Percentiles rank a stretch among this genome's conserved stretches.
phyloP scores from a whole-genome alignment of 306 rosid genomes.

The Senna siamea region DNA sequence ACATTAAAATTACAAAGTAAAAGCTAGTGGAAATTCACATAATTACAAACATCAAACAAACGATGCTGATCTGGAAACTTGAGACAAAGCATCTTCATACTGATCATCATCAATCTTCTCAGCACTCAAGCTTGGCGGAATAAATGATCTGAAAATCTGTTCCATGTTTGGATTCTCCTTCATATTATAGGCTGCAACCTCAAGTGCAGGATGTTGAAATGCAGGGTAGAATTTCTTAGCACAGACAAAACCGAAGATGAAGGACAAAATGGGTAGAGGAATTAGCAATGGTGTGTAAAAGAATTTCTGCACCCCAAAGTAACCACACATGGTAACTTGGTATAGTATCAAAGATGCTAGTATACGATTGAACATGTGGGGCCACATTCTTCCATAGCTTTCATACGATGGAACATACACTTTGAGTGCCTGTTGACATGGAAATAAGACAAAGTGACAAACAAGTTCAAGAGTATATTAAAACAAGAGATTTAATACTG shows the following conservation, averaged over 20 bases:
- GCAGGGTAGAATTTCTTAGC: slow-evolving; percentile 70
- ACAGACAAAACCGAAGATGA: slow-evolving; percentile 54
- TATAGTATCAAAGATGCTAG: slow-evolving; percentile 72
- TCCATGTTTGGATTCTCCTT: slow-evolving; percentile 82
- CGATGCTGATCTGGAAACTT: slow-evolving; percentile 61
- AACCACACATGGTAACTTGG: slow-evolving; percentile 90
- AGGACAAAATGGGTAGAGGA: slow-evolving; percentile 69
- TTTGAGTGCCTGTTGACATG: slow-evolving; percentile 74
- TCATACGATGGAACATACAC: slow-evolving; percentile 89
- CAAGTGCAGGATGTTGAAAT: slow-evolving; percentile 61
- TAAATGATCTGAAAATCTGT: slow-evolving; percentile 60
- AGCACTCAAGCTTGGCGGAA: slow-evolving; percentile 77
- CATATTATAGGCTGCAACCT: slow-evolving; percentile 50
- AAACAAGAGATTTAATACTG: no score
- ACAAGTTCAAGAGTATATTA: no score
- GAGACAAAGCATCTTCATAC: slow-evolving; percentile 76
- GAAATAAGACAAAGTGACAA: background rate
- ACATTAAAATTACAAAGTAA: slow-evolving; percentile 29
- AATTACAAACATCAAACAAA: slow-evolving; percentile 48
- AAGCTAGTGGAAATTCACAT: slow-evolving; percentile 20
- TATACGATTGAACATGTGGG: slow-evolving; percentile 72
- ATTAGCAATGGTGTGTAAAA: slow-evolving; percentile 52
- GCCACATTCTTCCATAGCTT: slow-evolving; percentile 96
- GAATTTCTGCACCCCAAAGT: slow-evolving; percentile 67
- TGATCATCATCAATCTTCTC: slow-evolving; percentile 71